Evolutionary conservation across 116 monocot species (phyloP).

Genomic region (Cymodocea nodosa): DNA sequence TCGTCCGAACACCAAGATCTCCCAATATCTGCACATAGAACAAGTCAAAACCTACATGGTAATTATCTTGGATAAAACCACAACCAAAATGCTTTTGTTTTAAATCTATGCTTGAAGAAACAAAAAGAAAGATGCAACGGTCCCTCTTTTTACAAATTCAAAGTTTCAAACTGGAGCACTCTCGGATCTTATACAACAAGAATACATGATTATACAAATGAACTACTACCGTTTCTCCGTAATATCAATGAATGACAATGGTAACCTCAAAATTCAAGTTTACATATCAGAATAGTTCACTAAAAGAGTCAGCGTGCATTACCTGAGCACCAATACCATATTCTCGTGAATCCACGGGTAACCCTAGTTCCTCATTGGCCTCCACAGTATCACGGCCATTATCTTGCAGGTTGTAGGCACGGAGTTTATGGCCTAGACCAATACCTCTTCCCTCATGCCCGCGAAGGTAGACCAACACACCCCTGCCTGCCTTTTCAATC

Average conservation of each 20-base stretch:
- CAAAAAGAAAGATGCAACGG: neutral
- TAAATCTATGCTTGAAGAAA: too few species aligned
- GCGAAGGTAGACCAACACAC: conserved; percentile 90
- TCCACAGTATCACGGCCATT: conserved; percentile 89
- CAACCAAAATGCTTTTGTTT: neutral
- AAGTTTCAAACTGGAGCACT: neutral
- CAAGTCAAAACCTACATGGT: neutral
- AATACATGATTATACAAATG: too few species aligned
- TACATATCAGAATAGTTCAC: neutral
- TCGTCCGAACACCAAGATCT: conserved; percentile 88
- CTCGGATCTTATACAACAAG: neutral
- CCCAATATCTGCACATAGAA: conserved; percentile 54
- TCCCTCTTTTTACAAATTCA: neutral
- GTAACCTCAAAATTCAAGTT: neutral
- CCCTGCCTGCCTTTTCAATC: conserved; percentile 82
- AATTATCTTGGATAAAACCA: neutral
- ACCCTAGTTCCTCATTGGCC: conserved; percentile 91
- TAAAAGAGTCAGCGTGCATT: neutral
- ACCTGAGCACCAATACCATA: conserved; percentile 99
- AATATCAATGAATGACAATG: neutral
- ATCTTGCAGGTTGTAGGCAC: conserved; percentile 95
- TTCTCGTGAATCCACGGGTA: conserved; percentile 92
- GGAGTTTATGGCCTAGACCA: conserved; percentile 92
- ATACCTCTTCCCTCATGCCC: conserved; percentile 98
- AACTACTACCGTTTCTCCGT: neutral